Conservation (phyloP, 2,329 filamentous ascomycete genomes). For the Nigrospora osmanthi region DNA sequence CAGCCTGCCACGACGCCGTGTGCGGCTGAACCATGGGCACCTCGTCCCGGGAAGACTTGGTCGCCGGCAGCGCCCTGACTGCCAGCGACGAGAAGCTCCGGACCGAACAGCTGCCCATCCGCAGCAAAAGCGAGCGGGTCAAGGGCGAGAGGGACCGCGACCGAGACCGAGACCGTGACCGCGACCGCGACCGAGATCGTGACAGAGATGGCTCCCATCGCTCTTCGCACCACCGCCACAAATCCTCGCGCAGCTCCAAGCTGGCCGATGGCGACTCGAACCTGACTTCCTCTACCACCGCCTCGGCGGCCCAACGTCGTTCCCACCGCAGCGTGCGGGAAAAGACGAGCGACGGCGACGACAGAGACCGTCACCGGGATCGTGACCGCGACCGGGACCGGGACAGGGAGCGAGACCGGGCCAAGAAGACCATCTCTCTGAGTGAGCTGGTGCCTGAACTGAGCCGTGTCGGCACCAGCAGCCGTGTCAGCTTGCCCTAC, state of each 20-base stretch:
- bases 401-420: conserved; percentile 9
- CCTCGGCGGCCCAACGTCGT: conserved; percentile 13
- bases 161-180: conserved; percentile 7
- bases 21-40: conserved; percentile 4
- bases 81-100: conserved; percentile 7
- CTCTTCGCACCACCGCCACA: conserved; percentile 13
- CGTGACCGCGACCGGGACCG: conserved; percentile 1
- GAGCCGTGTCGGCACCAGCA: conserved; percentile 11
- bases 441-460: conserved; percentile 21
- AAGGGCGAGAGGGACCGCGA: conserved; percentile 2
- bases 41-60: neutral
- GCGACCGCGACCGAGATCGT: conserved; percentile 12
- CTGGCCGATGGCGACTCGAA: conserved; percentile 10
- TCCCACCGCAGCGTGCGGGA: conserved; percentile 22
- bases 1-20: neutral
- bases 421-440: conserved; percentile 20
- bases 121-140: conserved; percentile 5
- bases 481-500: conserved; percentile 23
- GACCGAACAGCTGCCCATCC: conserved; percentile 1
- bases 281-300: neutral
- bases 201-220: conserved; percentile 13
- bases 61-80: neutral
- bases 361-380: neutral
- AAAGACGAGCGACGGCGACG: conserved; percentile 12
- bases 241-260: conserved; percentile 18